These are phyloP conservation scores for Epithemia pelagica DNA, from an alignment of 108 stramenopile species.

Conservation along the genomic window DNA sequence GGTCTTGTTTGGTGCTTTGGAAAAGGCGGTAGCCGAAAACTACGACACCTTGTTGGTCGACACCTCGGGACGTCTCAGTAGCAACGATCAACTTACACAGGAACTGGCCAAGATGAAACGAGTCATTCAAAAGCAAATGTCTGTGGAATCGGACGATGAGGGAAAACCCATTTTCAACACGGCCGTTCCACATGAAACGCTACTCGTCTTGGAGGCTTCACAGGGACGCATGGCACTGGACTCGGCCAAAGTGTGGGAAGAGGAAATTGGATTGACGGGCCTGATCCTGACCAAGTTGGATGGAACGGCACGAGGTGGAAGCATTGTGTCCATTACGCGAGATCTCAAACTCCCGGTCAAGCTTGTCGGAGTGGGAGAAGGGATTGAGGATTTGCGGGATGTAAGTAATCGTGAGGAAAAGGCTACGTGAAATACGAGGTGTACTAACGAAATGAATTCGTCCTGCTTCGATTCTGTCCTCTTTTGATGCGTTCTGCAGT, in stretches of 20 bases:
- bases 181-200: slow-evolving; percentile 83
- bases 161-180: slow-evolving; percentile 46
- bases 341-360: slow-evolving; percentile 94
- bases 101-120: slow-evolving; percentile 87
- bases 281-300: slow-evolving; percentile 92
- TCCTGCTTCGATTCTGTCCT: slow-evolving; percentile 1
- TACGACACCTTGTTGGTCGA: slow-evolving; percentile 90
- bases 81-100: slow-evolving; percentile 83
- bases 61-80: slow-evolving; percentile 86
- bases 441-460: not conserved
- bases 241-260: slow-evolving; percentile 80
- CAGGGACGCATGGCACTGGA: slow-evolving; percentile 94
- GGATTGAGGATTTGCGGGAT: slow-evolving; percentile 77
- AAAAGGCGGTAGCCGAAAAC: slow-evolving; percentile 65
- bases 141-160: slow-evolving; percentile 33
- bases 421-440: not conserved
- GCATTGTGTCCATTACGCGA: slow-evolving; percentile 83
- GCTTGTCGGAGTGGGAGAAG: slow-evolving; percentile 93
- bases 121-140: slow-evolving; percentile 77
- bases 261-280: slow-evolving; percentile 86
- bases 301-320: slow-evolving; percentile 90
- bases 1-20: slow-evolving; percentile 64
- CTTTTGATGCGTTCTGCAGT: slow-evolving; percentile 27
- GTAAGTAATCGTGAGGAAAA: slow-evolving; percentile 37
- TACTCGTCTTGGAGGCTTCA: slow-evolving; percentile 91